Percentiles rank a stretch among this genome's conserved stretches.
Evolutionary conservation across 352 stramenopile species (phyloP).

Genomic region (Hyaloperonospora brassicae): DNA sequence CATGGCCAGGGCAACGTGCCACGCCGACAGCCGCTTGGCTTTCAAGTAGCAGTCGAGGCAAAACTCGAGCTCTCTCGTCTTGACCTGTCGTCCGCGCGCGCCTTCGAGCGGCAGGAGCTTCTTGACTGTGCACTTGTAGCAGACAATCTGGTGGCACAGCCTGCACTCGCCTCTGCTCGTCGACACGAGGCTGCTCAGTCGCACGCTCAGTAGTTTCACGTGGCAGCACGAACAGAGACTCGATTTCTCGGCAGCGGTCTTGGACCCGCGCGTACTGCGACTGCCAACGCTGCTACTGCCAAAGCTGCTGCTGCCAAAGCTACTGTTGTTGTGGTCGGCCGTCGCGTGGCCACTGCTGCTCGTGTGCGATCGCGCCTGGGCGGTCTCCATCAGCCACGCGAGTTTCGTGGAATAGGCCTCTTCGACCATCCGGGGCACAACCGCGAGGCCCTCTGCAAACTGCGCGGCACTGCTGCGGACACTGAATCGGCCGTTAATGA

Average conservation of each 20-base stretch:
- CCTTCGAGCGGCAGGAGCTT: slow-evolving; percentile 25
- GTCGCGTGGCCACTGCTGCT: too few species aligned
- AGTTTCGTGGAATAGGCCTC: slow-evolving; percentile 52
- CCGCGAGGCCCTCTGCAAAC: slow-evolving; percentile 11
- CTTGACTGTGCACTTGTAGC: slow-evolving; percentile 37
- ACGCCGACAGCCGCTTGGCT: slow-evolving; percentile 30
- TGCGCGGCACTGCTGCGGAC: background rate
- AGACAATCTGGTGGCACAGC: slow-evolving; percentile 27
- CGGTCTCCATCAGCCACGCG: slow-evolving; percentile 20
- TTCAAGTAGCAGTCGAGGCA: slow-evolving; percentile 44
- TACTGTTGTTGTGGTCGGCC: too few species aligned
- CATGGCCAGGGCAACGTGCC: slow-evolving; percentile 25
- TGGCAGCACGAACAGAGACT: slow-evolving; percentile 22
- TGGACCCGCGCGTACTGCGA: too few species aligned
- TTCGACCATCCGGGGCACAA: slow-evolving; percentile 28
- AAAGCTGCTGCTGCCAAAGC: too few species aligned
- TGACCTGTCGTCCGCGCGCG: slow-evolving; percentile 6
- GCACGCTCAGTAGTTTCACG: slow-evolving; percentile 14
- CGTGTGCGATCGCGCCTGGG: background rate
- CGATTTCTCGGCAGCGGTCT: slow-evolving; percentile 5
- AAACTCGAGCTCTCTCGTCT: slow-evolving; percentile 33
- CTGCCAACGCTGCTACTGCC: too few species aligned
- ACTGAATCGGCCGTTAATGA: slow-evolving; percentile 11
- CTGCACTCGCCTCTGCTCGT: slow-evolving; percentile 11
- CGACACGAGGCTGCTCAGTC: slow-evolving; percentile 21